Evolutionary conservation across 2,329 filamentous ascomycete genomes (phyloP).

Genomic region (Penicillium glabrum): DNA sequence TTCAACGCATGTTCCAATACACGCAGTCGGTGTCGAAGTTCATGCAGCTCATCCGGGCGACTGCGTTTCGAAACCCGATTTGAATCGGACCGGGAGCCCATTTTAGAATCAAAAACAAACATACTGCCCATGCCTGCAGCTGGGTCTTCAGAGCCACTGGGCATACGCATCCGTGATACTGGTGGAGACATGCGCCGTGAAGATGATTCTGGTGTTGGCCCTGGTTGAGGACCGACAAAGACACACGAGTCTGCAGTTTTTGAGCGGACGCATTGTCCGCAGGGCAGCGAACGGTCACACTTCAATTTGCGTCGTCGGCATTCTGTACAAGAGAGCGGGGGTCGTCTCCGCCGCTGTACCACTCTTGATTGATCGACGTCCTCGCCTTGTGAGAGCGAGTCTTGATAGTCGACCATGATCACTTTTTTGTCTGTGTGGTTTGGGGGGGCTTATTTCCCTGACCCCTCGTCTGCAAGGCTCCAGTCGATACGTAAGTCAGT

Average conservation of each 20-base stretch:
- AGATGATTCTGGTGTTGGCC: constrained; percentile 1
- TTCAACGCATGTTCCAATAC: constrained; percentile 28
- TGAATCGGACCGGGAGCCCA: constrained; percentile 18
- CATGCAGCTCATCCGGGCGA: constrained; percentile 29
- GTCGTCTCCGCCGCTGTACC: constrained; percentile 57
- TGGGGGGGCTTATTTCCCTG: not conserved
- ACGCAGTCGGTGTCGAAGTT: constrained; percentile 29
- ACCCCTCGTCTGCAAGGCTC: not conserved
- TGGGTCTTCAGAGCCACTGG: not conserved
- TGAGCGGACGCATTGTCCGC: constrained; percentile 59
- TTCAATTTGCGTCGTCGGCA: constrained; percentile 75
- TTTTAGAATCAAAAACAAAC: constrained; percentile 35
- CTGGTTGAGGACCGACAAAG: constrained; percentile 41
- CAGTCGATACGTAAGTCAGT: not conserved
- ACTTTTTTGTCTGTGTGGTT: not conserved
- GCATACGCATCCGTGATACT: constrained; percentile 9
- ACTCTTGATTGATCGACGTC: constrained; percentile 4
- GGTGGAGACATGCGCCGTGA: constrained; percentile 18
- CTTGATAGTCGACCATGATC: constrained; percentile 11
- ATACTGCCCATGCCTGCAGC: constrained; percentile 21
- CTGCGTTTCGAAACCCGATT: constrained; percentile 26
- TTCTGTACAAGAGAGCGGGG: constrained; percentile 67
- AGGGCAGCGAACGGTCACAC: constrained; percentile 73
- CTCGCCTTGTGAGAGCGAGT: constrained; percentile 8
- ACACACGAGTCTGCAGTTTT: constrained; percentile 54